A percentile compares a stretch with the other conserved stretches of the same genome.
phyloP scores from a whole-genome alignment of 495 filamentous ascomycete genomes.

The Venustampulla echinocandica region DNA sequence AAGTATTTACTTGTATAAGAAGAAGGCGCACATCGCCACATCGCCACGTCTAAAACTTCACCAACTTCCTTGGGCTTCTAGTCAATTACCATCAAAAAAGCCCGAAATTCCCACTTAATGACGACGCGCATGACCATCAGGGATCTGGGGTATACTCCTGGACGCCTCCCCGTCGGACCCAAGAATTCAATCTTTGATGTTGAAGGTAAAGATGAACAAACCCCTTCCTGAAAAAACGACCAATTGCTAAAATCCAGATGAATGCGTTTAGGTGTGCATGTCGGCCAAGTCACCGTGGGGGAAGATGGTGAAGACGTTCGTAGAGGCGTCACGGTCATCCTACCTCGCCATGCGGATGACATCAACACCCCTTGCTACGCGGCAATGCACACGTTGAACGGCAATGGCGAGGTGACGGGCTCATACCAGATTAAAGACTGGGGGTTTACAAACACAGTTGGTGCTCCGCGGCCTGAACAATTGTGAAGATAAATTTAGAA shows the following conservation, averaged over 20 bases:
- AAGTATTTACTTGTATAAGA: too few relatives aligned
- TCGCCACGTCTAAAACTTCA: too few relatives aligned
- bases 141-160: slow-evolving; percentile 22
- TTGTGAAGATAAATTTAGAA: background rate
- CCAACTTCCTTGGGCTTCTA: too few relatives aligned
- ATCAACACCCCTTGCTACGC: slow-evolving; percentile 23
- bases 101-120: too few relatives aligned
- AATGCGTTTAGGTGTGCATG: slow-evolving; percentile 20
- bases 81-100: too few relatives aligned
- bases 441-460: slow-evolving; percentile 22
- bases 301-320: slow-evolving; percentile 18
- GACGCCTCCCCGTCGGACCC: slow-evolving; percentile 17
- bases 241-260: background rate
- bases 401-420: slow-evolving; percentile 23
- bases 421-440: slow-evolving; percentile 22
- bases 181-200: slow-evolving; percentile 25
- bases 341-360: slow-evolving; percentile 21
- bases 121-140: slow-evolving; percentile 20
- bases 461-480: background rate
- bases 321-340: slow-evolving; percentile 22
- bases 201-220: slow-evolving; percentile 4
- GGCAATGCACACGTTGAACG: slow-evolving; percentile 20
- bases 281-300: slow-evolving; percentile 22
- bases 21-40: too few relatives aligned
- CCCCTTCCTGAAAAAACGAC: background rate